These are phyloP conservation scores for Musa beccarii DNA, from an alignment of 176 grass and related monocot species.

Conservation along the genomic window DNA sequence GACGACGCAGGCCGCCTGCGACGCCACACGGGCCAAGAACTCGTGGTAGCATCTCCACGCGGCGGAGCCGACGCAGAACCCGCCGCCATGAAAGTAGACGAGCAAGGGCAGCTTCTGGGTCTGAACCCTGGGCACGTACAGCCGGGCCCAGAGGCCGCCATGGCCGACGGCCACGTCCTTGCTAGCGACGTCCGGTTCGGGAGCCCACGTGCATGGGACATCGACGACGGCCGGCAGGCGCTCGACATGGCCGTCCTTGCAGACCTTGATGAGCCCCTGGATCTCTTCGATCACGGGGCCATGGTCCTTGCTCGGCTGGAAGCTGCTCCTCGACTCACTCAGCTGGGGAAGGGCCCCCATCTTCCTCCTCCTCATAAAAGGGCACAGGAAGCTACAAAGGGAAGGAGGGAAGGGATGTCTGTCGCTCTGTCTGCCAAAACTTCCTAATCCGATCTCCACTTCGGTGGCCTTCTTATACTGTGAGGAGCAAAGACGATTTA, in stretches of 20 bases:
- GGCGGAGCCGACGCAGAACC: conserved; percentile 75
- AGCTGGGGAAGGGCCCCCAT: conserved; percentile 66
- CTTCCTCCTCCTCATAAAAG: conserved; percentile 16
- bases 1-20: conserved; percentile 42
- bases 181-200: conserved; percentile 21
- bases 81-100: conserved; percentile 88
- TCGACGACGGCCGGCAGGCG: conserved; percentile 52
- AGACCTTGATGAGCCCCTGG: conserved; percentile 56
- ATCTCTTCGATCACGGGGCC: conserved; percentile 72
- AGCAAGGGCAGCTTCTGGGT: conserved; percentile 34
- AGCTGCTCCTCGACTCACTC: conserved; percentile 36
- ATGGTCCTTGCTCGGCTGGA: conserved; percentile 24
- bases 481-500: no score
- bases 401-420: neutral
- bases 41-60: conserved; percentile 93
- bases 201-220: conserved; percentile 56
- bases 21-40: conserved; percentile 53
- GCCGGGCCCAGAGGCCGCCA: conserved; percentile 49
- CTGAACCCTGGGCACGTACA: conserved; percentile 44
- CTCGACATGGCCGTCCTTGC: conserved; percentile 68
- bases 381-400: neutral
- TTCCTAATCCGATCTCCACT: neutral
- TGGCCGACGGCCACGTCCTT: conserved; percentile 43
- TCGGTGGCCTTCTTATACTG: no score
- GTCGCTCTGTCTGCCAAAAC: neutral